phyloP scores from a whole-genome alignment of 192 early-diverging fungal species.

The Paraglomus occultum region DNA sequence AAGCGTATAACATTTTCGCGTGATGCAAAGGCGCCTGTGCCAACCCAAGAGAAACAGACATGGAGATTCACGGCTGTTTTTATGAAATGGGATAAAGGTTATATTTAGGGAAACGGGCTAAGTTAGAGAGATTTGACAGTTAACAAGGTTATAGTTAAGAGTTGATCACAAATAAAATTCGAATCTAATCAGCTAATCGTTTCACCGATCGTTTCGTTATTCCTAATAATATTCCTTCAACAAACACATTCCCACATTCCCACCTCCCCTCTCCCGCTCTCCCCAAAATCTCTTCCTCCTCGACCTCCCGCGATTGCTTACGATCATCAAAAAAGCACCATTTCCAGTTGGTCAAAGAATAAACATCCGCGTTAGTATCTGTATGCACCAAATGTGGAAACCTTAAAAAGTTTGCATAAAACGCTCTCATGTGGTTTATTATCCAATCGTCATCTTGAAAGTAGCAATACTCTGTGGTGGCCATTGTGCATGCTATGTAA shows the following conservation, averaged over 20 bases:
- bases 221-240: background rate
- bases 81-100: background rate
- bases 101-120: background rate
- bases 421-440: slow-evolving; percentile 42
- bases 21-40: slow-evolving; percentile 50
- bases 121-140: background rate
- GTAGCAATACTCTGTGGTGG: slow-evolving; percentile 56
- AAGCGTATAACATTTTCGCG: slow-evolving; percentile 48
- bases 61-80: slow-evolving; percentile 46
- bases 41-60: slow-evolving; percentile 50
- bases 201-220: background rate
- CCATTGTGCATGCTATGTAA: slow-evolving; percentile 55
- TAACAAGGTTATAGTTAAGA: background rate
- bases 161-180: background rate
- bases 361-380: slow-evolving; percentile 49
- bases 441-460: slow-evolving; percentile 58
- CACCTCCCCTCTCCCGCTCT: background rate
- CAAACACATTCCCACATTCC: background rate
- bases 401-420: slow-evolving; percentile 58
- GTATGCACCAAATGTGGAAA: slow-evolving; percentile 54
- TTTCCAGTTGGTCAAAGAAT: slow-evolving; percentile 50
- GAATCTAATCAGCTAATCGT: background rate
- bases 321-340: slow-evolving; percentile 57
- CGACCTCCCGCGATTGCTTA: slow-evolving; percentile 25
- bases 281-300: background rate